Base-by-base conservation (phyloP, 2,329 filamentous ascomycete genomes). In the Colletotrichum noveboracense region DNA sequence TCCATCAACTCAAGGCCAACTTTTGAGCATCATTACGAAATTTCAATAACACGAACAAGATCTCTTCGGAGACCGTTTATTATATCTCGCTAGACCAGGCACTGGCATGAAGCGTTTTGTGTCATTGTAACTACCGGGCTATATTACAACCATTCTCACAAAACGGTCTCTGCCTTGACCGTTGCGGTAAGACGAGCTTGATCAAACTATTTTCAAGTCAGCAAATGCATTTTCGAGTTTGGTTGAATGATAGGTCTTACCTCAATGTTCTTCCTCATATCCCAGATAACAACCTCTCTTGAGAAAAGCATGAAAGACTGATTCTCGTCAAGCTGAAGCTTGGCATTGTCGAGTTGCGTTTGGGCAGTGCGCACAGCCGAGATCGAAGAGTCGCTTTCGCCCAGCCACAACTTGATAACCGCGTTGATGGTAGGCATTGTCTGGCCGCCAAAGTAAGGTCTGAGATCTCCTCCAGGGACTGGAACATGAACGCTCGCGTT, bases 361-460 rank as follows among this genome's bases (percentile, higher is more conserved):
- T 73, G 70, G 16, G 55, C 28, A 6, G 65, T 18, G 28, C 70
- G 52, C n/a, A 73, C 16, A 0, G 66, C 36, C 7, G 70, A 38
- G 8, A 73, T 62, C 1, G 70, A 61, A 13, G 52, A 21, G 16
- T 30, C 66, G 5, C 30, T 43, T 9, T 73, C 56, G 30, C 30
- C 62, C 12, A 69, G 56, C 65, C 71, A 73, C 36, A 73, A n/a
- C 7, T 73, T 73, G 36, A 73, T 69, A n/a, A 69, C 64, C 18
- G 70, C 26, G 21, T 73, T 73, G 36, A 70, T 21, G 18, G 48
- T 69, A 10, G 71, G 65, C 71, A 73, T 73, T 9, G n/a, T 12
- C 12, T 55, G 18, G 10, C 71, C 66, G 7, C 66, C 71, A 56
- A 64, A 69, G 38, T 73, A 73, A 3, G 38, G 30, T 6, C 70